phyloP scores from a whole-genome alignment of 495 filamentous ascomycete genomes.

The Parathielavia hyrcaniae region DNA sequence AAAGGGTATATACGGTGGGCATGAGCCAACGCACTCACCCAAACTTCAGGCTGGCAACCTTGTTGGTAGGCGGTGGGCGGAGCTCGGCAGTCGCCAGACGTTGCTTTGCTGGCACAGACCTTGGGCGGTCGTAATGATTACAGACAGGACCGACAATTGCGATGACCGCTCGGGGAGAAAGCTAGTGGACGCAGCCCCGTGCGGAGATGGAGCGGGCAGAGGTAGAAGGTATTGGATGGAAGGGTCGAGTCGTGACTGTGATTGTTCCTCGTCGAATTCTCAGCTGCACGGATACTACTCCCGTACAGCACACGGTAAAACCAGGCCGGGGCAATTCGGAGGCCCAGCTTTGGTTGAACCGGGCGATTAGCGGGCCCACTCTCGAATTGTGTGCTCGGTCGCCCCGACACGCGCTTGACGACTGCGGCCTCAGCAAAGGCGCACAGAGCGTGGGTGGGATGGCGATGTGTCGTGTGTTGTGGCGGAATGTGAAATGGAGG shows the following conservation, averaged over 20 bases:
- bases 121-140: constrained; percentile 6
- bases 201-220: neutral
- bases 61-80: constrained; percentile 13
- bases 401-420: constrained; percentile 26
- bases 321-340: neutral
- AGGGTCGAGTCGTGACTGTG: neutral
- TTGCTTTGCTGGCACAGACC: constrained; percentile 10
- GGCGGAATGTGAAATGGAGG: constrained; percentile 24
- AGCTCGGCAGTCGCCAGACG: constrained; percentile 14
- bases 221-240: neutral
- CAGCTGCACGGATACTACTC: neutral
- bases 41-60: constrained; percentile 1
- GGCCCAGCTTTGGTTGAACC: neutral
- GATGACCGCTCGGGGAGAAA: neutral
- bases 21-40: constrained; percentile 17
- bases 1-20: constrained; percentile 1
- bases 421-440: constrained; percentile 28
- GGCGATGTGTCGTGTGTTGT: constrained; percentile 27
- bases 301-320: too few relatives aligned
- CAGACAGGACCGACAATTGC: constrained; percentile 6
- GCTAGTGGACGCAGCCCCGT: neutral
- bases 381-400: constrained; percentile 17
- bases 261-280: neutral
- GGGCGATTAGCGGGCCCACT: constrained; percentile 8
- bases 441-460: constrained; percentile 24